Percentiles rank a stretch among this genome's conserved stretches.
Evolutionary conservation across 257 asterid species (phyloP).

Genomic region (Nicotiana benthamiana): DNA sequence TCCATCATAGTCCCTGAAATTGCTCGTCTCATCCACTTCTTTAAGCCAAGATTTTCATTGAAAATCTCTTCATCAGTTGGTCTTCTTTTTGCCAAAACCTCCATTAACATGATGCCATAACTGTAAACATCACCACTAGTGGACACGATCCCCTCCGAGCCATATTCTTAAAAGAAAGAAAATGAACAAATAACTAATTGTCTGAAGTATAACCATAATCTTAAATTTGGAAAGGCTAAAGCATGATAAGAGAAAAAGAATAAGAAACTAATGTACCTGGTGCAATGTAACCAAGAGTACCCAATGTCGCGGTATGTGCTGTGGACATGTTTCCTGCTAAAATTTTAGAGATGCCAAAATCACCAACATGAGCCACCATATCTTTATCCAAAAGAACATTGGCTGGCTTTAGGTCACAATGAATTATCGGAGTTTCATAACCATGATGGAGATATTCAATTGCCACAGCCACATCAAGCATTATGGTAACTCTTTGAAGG

Average conservation of each 20-base stretch:
- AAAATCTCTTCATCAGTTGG: conserved; percentile 21
- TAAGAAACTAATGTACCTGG: conserved; percentile 18
- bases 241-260: too few species aligned
- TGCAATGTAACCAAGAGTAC: conserved; percentile 30
- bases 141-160: conserved; percentile 24
- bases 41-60: conserved; percentile 10
- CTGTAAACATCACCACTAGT: conserved; percentile 24
- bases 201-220: background rate
- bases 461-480: conserved; percentile 29
- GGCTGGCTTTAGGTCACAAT: conserved; percentile 31
- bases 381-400: conserved; percentile 30
- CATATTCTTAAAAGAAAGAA: conserved; percentile 14
- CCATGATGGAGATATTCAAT: conserved; percentile 33
- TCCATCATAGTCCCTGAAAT: background rate
- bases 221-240: too few species aligned
- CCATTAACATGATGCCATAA: conserved; percentile 25
- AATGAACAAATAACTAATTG: background rate
- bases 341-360: conserved; percentile 34
- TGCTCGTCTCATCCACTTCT: conserved; percentile 17
- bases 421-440: conserved; percentile 17
- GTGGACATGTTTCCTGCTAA: background rate
- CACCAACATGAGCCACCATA: conserved; percentile 8
- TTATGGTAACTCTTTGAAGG: conserved; percentile 17
- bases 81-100: conserved; percentile 22
- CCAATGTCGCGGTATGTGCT: conserved; percentile 22